Evolutionary conservation across 148 eudicot species (phyloP).

Genomic region (Fagopyrum esculentum): DNA sequence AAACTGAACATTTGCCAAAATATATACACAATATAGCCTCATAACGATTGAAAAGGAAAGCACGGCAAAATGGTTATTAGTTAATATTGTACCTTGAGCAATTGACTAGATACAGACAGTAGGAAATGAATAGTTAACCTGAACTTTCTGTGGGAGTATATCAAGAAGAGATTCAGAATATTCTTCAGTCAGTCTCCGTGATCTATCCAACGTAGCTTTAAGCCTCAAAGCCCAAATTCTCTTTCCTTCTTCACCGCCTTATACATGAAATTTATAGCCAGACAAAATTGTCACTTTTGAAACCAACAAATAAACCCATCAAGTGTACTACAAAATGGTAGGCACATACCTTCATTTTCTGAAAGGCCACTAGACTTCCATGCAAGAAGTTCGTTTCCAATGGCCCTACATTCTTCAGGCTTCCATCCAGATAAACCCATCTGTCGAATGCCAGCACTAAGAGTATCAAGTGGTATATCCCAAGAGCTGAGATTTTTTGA

Average conservation of each 20-base stretch:
- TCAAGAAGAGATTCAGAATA: constrained; percentile 86
- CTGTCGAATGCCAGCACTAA: constrained; percentile 61
- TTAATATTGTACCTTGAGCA: neutral
- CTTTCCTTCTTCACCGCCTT: constrained; percentile 65
- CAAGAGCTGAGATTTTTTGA: constrained; percentile 50
- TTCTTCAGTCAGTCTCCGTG: constrained; percentile 85
- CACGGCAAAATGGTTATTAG: neutral
- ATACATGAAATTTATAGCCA: constrained; percentile 27
- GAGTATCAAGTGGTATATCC: constrained; percentile 66
- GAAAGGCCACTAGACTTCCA: constrained; percentile 76
- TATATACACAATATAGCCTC: neutral
- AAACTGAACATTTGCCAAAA: neutral
- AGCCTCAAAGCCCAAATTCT: constrained; percentile 87
- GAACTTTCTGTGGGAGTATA: constrained; percentile 76
- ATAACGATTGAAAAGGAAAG: neutral
- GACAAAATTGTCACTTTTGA: constrained; percentile 3
- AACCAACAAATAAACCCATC: neutral
- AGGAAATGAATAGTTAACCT: constrained; percentile 12
- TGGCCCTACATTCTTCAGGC: constrained; percentile 63
- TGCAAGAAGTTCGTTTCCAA: constrained; percentile 65
- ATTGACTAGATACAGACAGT: neutral
- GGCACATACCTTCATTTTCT: constrained; percentile 55
- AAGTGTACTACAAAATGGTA: constrained; percentile 1
- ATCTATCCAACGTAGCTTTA: constrained; percentile 94
- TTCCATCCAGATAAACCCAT: constrained; percentile 88